Evolutionary conservation across 2,329 filamentous ascomycete genomes (phyloP).

Genomic region (Trichoderma sp.): DNA sequence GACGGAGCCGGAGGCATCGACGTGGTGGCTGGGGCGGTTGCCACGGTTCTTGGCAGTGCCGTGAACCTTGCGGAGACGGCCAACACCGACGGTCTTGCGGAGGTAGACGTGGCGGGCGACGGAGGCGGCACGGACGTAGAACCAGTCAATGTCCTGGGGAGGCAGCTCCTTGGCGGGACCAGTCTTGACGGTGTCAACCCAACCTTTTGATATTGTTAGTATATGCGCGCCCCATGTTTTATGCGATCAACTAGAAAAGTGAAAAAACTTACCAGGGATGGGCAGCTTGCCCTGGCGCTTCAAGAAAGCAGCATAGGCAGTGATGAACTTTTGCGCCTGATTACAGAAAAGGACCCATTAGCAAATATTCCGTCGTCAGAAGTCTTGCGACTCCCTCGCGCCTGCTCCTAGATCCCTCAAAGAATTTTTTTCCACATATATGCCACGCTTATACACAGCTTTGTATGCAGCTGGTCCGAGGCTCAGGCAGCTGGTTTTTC

Average conservation of each 20-base stretch:
- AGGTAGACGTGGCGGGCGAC: conserved; percentile 99
- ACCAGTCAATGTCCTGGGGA: conserved; percentile 98
- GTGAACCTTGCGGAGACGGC: conserved; percentile 95
- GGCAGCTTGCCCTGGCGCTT: conserved; percentile 93
- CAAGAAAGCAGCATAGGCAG: conserved; percentile 82
- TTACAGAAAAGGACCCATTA: conserved; percentile 55
- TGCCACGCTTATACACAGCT: conserved; percentile 7
- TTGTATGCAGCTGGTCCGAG: not conserved
- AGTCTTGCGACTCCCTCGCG: conserved; percentile 72
- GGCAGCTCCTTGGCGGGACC: conserved; percentile 95
- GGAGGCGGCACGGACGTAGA: conserved; percentile 84
- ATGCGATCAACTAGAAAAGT: not conserved
- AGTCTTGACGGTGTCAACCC: conserved; percentile 99
- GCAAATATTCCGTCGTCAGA: conserved; percentile 72
- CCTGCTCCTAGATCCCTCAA: conserved; percentile 57
- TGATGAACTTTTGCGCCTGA: conserved; percentile 87
- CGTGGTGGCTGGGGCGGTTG: conserved; percentile 86
- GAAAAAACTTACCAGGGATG: conserved; percentile 70
- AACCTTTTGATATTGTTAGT: conserved; percentile 58
- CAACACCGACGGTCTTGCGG: conserved; percentile 98
- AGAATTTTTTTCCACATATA: conserved; percentile 22
- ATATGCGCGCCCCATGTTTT: not conserved
- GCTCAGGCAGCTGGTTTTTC: conserved; percentile 4
- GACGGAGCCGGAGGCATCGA: conserved; percentile 90
- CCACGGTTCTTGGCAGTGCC: conserved; percentile 97